A percentile compares a stretch with the other conserved stretches of the same genome.
phyloP scores from a whole-genome alignment of 345 rosid genomes.

The Viola odorata region DNA sequence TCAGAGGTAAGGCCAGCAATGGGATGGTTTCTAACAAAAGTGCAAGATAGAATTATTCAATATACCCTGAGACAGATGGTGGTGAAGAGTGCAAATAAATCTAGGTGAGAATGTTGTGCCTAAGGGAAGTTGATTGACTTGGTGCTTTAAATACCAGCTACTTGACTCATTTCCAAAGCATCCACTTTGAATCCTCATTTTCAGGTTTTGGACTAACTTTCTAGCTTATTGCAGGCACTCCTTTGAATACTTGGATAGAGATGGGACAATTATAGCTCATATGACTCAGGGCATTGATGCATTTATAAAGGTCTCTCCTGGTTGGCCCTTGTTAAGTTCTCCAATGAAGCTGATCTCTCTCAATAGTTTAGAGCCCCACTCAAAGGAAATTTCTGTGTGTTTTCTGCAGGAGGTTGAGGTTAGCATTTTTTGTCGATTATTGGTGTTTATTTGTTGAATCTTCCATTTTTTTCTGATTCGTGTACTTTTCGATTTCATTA shows the following conservation, averaged over 20 bases:
- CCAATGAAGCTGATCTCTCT: constrained; percentile 46
- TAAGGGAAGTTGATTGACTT: constrained; percentile 1
- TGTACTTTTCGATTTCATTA: constrained; percentile 3
- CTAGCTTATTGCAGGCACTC: constrained; percentile 45
- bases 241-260: constrained; percentile 59
- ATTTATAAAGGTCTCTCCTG: constrained; percentile 48
- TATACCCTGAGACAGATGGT: constrained; percentile 52
- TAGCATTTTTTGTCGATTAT: neutral
- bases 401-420: constrained; percentile 65
- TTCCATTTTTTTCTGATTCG: neutral
- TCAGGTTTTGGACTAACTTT: constrained; percentile 7
- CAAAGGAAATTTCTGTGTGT: constrained; percentile 48
- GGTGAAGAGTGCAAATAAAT: constrained; percentile 45
- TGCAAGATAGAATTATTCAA: constrained; percentile 59
- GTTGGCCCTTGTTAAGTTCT: constrained; percentile 59
- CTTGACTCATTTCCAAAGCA: neutral
- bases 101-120: constrained; percentile 42
- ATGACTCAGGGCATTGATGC: constrained; percentile 57
- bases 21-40: constrained; percentile 60
- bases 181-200: neutral
- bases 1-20: constrained; percentile 48
- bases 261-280: constrained; percentile 59
- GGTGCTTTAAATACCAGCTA: neutral
- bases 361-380: constrained; percentile 37
- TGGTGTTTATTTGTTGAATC: neutral